Conservation (phyloP, 495 filamentous ascomycete species). For the Penicillium taxi region DNA sequence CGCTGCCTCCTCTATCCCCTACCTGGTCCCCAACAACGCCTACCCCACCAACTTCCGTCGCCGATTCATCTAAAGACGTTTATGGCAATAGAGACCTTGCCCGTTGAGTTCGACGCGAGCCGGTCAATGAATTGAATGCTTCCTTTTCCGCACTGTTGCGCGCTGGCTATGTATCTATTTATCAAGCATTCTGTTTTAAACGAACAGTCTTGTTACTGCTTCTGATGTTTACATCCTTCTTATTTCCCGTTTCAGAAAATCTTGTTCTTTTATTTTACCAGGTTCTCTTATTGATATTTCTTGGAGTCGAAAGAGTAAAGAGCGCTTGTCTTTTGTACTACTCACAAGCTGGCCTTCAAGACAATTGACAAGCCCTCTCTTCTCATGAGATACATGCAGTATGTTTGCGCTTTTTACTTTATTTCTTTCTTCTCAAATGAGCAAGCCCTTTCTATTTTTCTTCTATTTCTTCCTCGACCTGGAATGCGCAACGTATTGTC, state of each 20-base stretch:
- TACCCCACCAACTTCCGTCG: conserved; percentile 24
- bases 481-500: not conserved
- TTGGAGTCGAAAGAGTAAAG: not conserved
- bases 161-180: conserved; percentile 28
- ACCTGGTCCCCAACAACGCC: conserved; percentile 11
- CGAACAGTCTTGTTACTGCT: too few relatives aligned
- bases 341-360: not conserved
- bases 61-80: conserved; percentile 18
- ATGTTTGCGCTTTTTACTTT: not conserved
- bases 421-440: not conserved
- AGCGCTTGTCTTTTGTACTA: not conserved
- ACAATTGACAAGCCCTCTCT: not conserved
- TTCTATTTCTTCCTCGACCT: not conserved
- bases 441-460: too few relatives aligned
- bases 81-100: conserved; percentile 8
- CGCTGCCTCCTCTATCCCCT: conserved; percentile 15
- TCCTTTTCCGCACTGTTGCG: conserved; percentile 5
- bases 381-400: not conserved
- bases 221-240: too few relatives aligned
- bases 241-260: conserved; percentile 12
- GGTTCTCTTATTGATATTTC: not conserved
- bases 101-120: conserved; percentile 5
- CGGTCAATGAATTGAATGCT: conserved; percentile 13
- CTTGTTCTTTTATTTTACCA: conserved; percentile 1
- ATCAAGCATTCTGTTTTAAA: conserved; percentile 4